Conservation (phyloP, 495 filamentous ascomycete species). For the Neurospora hispaniola region DNA sequence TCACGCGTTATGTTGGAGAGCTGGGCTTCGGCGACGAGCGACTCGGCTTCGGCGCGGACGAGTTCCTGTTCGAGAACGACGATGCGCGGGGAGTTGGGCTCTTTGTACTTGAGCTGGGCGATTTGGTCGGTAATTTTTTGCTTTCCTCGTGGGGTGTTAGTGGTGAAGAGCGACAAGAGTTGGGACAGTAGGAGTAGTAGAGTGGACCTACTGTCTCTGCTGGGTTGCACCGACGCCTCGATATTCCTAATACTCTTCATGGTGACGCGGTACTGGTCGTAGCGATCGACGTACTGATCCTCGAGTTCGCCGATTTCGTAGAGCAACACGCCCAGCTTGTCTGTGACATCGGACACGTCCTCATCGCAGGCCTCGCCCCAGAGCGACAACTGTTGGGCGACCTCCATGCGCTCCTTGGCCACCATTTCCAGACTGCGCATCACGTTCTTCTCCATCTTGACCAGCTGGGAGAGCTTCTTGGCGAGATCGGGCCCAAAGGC, state of each 20-base stretch:
- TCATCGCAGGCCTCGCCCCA: conserved; percentile 97
- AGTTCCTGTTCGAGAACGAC: conserved; percentile 97
- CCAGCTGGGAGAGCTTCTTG: conserved; percentile 92
- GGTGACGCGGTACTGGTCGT: conserved; percentile 97
- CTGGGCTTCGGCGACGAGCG: conserved; percentile 93
- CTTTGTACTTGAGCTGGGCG: conserved; percentile 98
- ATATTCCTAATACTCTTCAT: conserved; percentile 99
- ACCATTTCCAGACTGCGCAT: conserved; percentile 98
- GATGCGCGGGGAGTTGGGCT: conserved; percentile 93
- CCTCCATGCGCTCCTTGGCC: conserved; percentile 92
- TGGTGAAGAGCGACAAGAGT: background rate
- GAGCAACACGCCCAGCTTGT: conserved; percentile 94
- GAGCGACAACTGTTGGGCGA: conserved; percentile 96
- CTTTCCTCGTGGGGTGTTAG: conserved; percentile 53
- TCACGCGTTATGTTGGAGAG: conserved; percentile 98
- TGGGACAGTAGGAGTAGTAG: background rate
- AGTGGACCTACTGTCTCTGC: conserved; percentile 71
- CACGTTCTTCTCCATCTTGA: conserved; percentile 99
- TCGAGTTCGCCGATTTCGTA: conserved; percentile 99
- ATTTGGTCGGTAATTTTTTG: conserved; percentile 99
- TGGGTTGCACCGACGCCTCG: conserved; percentile 94
- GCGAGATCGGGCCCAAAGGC: conserved; percentile 94
- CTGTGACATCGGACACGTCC: conserved; percentile 96
- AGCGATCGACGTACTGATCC: conserved; percentile 94
- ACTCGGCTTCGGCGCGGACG: conserved; percentile 95